Evolutionary conservation across 345 rosid genomes (phyloP), one percentile per base, ranked within the genome.

Genomic region (Melaleuca quinquenervia): DNA sequence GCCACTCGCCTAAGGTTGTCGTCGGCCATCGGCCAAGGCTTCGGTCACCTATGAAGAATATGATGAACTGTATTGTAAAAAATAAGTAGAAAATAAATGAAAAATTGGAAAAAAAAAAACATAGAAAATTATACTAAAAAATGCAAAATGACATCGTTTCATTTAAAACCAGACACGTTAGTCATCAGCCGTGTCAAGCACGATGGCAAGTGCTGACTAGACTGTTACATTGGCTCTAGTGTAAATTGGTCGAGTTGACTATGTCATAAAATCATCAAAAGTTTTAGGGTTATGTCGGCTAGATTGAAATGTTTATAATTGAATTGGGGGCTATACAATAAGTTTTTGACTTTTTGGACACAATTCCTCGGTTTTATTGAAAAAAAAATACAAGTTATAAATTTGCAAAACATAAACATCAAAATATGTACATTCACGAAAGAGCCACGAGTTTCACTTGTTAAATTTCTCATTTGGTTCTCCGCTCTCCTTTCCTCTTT

Each of bases 181-280:
- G 12, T 1, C 0, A 0, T 16, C 1, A 0, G 5, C 0, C 1
- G 3, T 32, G 12, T 16, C 24, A 0, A 10, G 3, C 16, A 18
- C 9, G 10, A 32, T 32, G 13, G 1, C 12, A 32, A 18, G 11
- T 5, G 12, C 44, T 0, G 1, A 32, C 1, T 32, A 5, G 12
- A 32, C 1, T 1, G 0, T 21, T 18, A 70, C 0, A 0, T 70
- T 4, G 5, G 78, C 78, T 70, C 6, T 2, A 9, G 24, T 32
- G 0, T 18, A 1, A 70, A 32, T 32, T 64, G 5, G 45, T 3
- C 6, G 8, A 2, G 32, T 18, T 21, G 4, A 70, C 8, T 8
- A 32, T 5, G 8, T 1, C 0, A 1, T 11, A 64, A 0, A 64
- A 64, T 64, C 0, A 0, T 70, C 3, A 3, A 18, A 70, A 70